Conservation (phyloP, 2,329 filamentous ascomycete genomes). For the Rhynchosporium secalis region DNA sequence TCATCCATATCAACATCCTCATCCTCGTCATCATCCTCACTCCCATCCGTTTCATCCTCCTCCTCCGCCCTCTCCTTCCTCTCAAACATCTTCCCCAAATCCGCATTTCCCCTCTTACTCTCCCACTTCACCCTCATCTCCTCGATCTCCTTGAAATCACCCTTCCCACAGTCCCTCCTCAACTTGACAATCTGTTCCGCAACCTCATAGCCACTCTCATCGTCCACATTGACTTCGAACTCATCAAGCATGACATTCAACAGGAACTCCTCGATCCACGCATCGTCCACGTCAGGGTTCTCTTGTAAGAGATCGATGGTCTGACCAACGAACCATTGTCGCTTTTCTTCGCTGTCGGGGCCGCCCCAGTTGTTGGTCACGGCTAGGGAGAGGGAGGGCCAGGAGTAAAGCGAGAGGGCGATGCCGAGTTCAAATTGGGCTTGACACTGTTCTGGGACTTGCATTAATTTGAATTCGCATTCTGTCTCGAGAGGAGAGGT, state of each 20-base stretch:
- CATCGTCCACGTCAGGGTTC: constrained; percentile 64
- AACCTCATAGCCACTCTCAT: constrained; percentile 76
- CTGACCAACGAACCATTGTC: constrained; percentile 93
- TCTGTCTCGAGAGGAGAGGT: background rate
- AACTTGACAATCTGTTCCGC: constrained; percentile 72
- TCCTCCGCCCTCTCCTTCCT: constrained; percentile 53
- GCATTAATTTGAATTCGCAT: constrained; percentile 17
- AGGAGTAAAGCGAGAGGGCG: constrained; percentile 80
- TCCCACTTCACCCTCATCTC: constrained; percentile 63
- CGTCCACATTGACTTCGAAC: constrained; percentile 90
- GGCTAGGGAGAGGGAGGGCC: constrained; percentile 84
- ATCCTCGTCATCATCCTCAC: constrained; percentile 54
- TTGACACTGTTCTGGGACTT: constrained; percentile 53
- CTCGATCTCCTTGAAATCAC: constrained; percentile 65
- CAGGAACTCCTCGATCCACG: constrained; percentile 81
- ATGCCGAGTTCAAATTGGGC: constrained; percentile 81
- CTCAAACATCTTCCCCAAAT: constrained; percentile 49
- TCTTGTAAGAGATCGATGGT: constrained; percentile 74
- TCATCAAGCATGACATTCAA: constrained; percentile 93
- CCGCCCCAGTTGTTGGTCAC: constrained; percentile 89
- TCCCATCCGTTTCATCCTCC: constrained; percentile 56
- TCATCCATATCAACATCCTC: constrained; percentile 69
- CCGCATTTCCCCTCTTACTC: constrained; percentile 57
- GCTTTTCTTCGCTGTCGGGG: constrained; percentile 77
- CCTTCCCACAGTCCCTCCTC: constrained; percentile 62